Base-by-base conservation (phyloP, 2,329 filamentous ascomycete species). In the Trichoderma koningiopsis region DNA sequence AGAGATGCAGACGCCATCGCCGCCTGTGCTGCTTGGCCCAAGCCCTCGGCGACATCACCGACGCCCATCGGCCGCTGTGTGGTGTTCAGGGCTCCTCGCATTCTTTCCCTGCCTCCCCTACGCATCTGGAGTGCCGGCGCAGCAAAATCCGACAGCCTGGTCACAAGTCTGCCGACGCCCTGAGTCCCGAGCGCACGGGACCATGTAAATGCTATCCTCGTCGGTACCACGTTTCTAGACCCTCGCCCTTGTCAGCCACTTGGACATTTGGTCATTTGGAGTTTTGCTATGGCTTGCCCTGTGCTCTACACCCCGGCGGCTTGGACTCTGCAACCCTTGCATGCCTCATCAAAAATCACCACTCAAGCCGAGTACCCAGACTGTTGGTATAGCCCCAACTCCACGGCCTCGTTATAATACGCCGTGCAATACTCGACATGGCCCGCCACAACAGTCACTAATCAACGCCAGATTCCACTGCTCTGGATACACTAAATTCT, bases 201-300 rank as follows among this genome's bases (percentile, higher is more conserved):
- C 55, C n/a, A 19, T 35, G 55, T 10, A 29, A 52, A 35, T 49
- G 13, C 52, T n/a, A 49, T 53, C 53, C 53, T 33, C 27, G 52
- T 49, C 62, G 62, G 35, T 57, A 43, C 62, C 62, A 65, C 13
- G 37, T 33, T 57, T 16, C 57, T 37, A 37, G 62, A 35, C 62
- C 31, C 31, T 37, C 19, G 33, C 55, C n/a, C 55, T 55, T 22
- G 22, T 64, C 27, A 37, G 16, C 56, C 61, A 64, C 53, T 57
- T 65, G 52, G 31, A 33, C 52, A 57, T 13, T 65, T 65, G 62
- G 27, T 57, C 63, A 66, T 66, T 49, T 66, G 53, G 27, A n/a
- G 19, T 10, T 7, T 35, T 11, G 63, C 56, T 3, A 19, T 43
- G 31, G 22, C 33, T 5, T 66, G 29, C 63, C 47, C 63, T 33